phyloP scores from a whole-genome alignment of 208 protist genomes.

The Borovskyia barvae region DNA sequence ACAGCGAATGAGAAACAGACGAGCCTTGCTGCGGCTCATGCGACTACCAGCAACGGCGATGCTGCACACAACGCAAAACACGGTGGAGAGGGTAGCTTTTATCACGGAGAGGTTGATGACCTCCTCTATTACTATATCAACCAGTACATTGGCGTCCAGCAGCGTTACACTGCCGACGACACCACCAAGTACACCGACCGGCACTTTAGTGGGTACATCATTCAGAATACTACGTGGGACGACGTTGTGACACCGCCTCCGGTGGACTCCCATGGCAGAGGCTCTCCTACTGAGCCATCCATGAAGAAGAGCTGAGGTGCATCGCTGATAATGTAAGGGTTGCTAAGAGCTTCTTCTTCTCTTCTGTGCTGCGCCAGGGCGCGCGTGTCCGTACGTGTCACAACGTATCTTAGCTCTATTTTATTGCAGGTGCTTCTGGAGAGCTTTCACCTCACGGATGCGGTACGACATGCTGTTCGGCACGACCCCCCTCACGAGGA shows the following conservation, averaged over 20 bases:
- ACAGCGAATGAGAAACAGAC: background rate
- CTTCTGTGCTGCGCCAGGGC: too few relatives aligned
- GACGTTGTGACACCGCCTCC: constrained; percentile 38
- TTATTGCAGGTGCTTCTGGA: too few relatives aligned
- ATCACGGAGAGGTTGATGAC: constrained; percentile 92
- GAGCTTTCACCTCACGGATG: too few relatives aligned
- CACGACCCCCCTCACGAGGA: too few relatives aligned
- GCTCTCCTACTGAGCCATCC: too few relatives aligned
- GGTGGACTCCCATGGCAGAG: too few relatives aligned
- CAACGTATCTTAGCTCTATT: too few relatives aligned
- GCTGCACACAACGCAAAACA: background rate
- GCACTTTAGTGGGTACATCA: constrained; percentile 86
- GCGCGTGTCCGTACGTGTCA: too few relatives aligned
- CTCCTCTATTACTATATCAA: constrained; percentile 95
- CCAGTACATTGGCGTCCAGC: constrained; percentile 93
- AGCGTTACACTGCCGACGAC: constrained; percentile 59
- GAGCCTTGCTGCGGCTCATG: background rate
- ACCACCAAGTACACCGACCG: constrained; percentile 67
- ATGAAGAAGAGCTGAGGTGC: too few relatives aligned
- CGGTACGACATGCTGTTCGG: too few relatives aligned
- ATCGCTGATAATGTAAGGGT: too few relatives aligned
- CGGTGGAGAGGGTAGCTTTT: constrained; percentile 22
- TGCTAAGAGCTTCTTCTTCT: too few relatives aligned
- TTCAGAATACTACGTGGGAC: constrained; percentile 68
- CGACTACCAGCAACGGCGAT: background rate